These are phyloP conservation scores for Eutrema salsugineum DNA, from an alignment of 441 rosid species.

Conservation along the genomic window DNA sequence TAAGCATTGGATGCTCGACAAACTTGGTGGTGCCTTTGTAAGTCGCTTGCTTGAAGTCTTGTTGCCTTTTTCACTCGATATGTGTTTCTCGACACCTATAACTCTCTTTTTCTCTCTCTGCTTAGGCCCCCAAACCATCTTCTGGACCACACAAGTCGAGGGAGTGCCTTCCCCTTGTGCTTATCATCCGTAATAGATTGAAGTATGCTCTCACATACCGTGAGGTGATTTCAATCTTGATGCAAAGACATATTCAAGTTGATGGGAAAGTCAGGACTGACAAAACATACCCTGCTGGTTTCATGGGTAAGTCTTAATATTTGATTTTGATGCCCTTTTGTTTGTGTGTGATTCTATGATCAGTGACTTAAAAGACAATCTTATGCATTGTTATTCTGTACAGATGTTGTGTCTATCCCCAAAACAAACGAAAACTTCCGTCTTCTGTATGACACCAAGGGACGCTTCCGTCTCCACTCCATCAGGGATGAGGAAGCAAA, in stretches of 20 bases:
- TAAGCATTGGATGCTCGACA: constrained; percentile 33
- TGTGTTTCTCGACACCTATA: neutral
- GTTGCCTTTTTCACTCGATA: neutral
- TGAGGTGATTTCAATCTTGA: constrained; percentile 65
- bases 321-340: neutral
- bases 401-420: constrained; percentile 77
- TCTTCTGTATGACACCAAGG: constrained; percentile 30
- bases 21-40: constrained; percentile 67
- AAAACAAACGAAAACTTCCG: constrained; percentile 73
- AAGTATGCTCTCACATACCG: constrained; percentile 74
- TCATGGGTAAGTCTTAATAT: constrained; percentile 52
- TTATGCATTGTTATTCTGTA: neutral
- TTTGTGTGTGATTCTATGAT: neutral
- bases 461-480: constrained; percentile 71
- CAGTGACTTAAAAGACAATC: neutral
- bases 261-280: constrained; percentile 59
- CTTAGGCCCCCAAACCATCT: constrained; percentile 80
- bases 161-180: constrained; percentile 73
- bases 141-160: constrained; percentile 88
- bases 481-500: constrained; percentile 73
- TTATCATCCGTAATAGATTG: constrained; percentile 63
- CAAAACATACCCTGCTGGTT: constrained; percentile 40
- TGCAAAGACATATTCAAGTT: constrained; percentile 71
- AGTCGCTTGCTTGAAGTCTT: neutral
- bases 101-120: neutral